Evolutionary conservation across 805 yeast species (phyloP).

Genomic region (Monosporozyma unispora): DNA sequence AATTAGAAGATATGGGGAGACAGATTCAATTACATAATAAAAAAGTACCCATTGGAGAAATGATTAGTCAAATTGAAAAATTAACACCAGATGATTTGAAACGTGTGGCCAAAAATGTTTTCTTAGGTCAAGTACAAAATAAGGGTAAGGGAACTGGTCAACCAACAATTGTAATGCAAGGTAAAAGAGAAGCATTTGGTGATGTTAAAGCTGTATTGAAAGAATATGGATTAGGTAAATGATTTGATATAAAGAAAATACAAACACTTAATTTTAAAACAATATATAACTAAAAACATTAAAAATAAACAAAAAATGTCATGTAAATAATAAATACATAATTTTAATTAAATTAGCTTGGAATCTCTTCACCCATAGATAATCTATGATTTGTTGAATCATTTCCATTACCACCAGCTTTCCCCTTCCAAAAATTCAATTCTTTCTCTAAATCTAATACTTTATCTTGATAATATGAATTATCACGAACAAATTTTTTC

Average conservation of each 20-base stretch:
- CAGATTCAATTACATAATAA: constrained; percentile 81
- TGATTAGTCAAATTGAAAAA: constrained; percentile 66
- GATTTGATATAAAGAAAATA: too few relatives aligned
- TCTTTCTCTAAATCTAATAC: constrained; percentile 48
- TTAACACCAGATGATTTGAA: constrained; percentile 61
- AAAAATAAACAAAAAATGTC: background rate
- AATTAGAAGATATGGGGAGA: constrained; percentile 89
- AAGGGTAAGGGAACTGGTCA: constrained; percentile 44
- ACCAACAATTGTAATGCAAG: constrained; percentile 88
- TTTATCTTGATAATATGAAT: constrained; percentile 45
- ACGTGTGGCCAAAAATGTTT: constrained; percentile 62
- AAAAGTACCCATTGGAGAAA: constrained; percentile 66
- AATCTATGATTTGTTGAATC: background rate
- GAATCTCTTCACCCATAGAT: background rate
- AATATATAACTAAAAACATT: background rate
- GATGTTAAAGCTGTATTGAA: constrained; percentile 61
- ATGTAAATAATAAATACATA: background rate
- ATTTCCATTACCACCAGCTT: constrained; percentile 13
- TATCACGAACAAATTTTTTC: constrained; percentile 48
- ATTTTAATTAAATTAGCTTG: background rate
- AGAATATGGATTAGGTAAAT: constrained; percentile 63
- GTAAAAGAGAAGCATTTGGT: constrained; percentile 77
- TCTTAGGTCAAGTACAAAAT: constrained; percentile 52
- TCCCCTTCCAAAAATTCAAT: constrained; percentile 44
- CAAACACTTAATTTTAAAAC: background rate